Evolutionary conservation across 192 early-diverging fungal species (phyloP).

Genomic region (Coemansia javaensis): DNA sequence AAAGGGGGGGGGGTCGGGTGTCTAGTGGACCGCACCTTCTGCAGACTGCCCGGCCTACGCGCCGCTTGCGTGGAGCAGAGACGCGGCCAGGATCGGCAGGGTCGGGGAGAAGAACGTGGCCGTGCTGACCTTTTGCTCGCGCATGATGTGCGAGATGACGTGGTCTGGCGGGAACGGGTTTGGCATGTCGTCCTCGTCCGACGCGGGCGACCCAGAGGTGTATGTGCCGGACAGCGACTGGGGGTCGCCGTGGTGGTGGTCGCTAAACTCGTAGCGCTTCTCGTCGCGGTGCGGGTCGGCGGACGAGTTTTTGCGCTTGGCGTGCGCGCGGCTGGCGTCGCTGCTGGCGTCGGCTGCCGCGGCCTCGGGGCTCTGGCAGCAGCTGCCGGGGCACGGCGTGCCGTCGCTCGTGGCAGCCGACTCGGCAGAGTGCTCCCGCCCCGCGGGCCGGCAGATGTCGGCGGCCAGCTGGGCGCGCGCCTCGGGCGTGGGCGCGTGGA

Average conservation of each 20-base stretch:
- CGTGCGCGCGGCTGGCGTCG: background rate
- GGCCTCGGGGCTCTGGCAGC: constrained; percentile 5
- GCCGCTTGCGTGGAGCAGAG: constrained; percentile 42
- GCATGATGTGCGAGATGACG: constrained; percentile 50
- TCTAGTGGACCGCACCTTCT: too few species aligned
- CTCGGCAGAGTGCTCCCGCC: constrained; percentile 25
- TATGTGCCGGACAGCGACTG: constrained; percentile 18
- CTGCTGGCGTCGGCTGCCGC: background rate
- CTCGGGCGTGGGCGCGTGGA: constrained; percentile 38
- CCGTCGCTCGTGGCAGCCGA: constrained; percentile 22
- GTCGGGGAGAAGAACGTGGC: constrained; percentile 51
- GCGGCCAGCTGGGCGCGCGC: constrained; percentile 25
- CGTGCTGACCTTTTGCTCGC: constrained; percentile 50
- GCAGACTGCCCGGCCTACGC: too few species aligned
- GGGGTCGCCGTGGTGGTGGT: constrained; percentile 46
- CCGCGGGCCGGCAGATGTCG: constrained; percentile 14
- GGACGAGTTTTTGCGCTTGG: constrained; percentile 34
- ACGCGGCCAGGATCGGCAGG: constrained; percentile 46
- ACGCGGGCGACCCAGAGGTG: constrained; percentile 22
- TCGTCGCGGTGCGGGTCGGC: constrained; percentile 36
- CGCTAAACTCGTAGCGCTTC: constrained; percentile 47
- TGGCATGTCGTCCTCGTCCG: constrained; percentile 45
- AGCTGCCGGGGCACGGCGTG: constrained; percentile 11
- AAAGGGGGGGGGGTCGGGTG: too few species aligned
- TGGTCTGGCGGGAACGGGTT: constrained; percentile 50